Evolutionary conservation across 176 grass and related monocot species (phyloP), one percentile per base, ranked within the genome.

Genomic region (Aegilops tauschii): DNA sequence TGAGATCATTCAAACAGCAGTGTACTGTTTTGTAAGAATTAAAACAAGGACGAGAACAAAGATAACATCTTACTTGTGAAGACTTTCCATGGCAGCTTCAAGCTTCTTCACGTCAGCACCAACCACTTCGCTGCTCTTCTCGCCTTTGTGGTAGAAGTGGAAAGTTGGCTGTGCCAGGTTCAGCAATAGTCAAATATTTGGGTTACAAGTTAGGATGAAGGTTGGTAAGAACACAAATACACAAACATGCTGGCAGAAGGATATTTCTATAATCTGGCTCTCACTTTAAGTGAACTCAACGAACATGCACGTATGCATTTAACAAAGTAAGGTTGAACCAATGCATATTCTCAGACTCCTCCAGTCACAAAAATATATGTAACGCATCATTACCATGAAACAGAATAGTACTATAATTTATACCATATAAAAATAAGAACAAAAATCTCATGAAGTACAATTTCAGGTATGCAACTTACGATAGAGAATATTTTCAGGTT

Each of bases 401-500:
- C 14, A 44, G 12, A 30, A 29, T 35, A 9, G 5, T 27, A 17
- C 20, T 16, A 20, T 4, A 65, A 47, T 3, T 44, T 52, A 81
- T 14, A 36, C 21, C 0, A 18, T 47, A 69, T 47, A 61, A 65
- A 12, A 70, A 32, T 13, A 8, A 81, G 12, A 17, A 84, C 0
- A 37, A n/a, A 66, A n/a, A 66, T n/a, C 21, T 2, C 29, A 45
- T 35, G 25, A 80, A 67, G 27, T 27, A 39, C 5, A 67, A 1
- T 50, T 63, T 9, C 4, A 20, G 1, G 84, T 8, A 5, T 21
- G 9, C 16, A 70, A 30, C 62, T 64, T 81, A 88, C 86, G 2
- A 91, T 82, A 9, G 90, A 91, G 78, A 6, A 91, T 82, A 91
- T 85, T 56, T 91, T 88, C 5, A 91, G 86, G 31, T 11, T 13